Percentiles rank a stretch among this genome's conserved stretches.
These are phyloP conservation scores for Fusarium drepaniforme DNA, from an alignment of 2,329 filamentous ascomycete species.

Conservation along the genomic window DNA sequence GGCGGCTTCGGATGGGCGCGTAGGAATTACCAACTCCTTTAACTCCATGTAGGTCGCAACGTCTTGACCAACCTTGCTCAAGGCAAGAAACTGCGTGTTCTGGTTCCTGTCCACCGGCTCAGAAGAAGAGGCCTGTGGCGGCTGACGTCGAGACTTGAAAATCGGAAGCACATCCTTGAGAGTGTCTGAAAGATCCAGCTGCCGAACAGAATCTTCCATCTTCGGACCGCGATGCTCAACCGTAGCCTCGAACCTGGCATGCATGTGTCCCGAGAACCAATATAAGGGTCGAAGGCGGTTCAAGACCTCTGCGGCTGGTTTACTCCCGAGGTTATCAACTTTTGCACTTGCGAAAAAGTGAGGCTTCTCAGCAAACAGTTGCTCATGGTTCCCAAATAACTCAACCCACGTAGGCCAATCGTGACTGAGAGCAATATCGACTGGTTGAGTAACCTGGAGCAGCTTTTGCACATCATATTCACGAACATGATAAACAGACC, in stretches of 20 bases:
- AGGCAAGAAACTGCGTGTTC: constrained; percentile 85
- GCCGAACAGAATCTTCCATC: neutral
- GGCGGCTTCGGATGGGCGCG: too few relatives aligned
- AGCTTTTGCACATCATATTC: constrained; percentile 91
- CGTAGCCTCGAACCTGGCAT: constrained; percentile 83
- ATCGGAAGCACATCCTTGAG: constrained; percentile 10
- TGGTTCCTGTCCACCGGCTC: constrained; percentile 67
- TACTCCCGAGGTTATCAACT: constrained; percentile 81
- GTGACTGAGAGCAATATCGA: constrained; percentile 91
- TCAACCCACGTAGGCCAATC: constrained; percentile 93
- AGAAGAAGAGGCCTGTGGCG: too few relatives aligned
- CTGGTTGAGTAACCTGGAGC: constrained; percentile 81
- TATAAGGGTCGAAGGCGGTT: constrained; percentile 82
- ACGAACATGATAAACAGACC: constrained; percentile 89
- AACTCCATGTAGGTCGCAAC: constrained; percentile 84
- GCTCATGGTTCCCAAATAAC: constrained; percentile 75
- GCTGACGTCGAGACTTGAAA: neutral
- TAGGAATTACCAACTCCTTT: constrained; percentile 55
- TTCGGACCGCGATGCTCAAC: constrained; percentile 62
- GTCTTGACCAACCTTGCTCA: constrained; percentile 88
- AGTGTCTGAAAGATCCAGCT: neutral
- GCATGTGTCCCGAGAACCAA: constrained; percentile 95
- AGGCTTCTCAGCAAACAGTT: constrained; percentile 78
- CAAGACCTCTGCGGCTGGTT: constrained; percentile 82
- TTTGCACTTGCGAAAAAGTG: constrained; percentile 81